Evolutionary conservation across 2,329 filamentous ascomycete genomes (phyloP).

Genomic region (Lojkania enalia): DNA sequence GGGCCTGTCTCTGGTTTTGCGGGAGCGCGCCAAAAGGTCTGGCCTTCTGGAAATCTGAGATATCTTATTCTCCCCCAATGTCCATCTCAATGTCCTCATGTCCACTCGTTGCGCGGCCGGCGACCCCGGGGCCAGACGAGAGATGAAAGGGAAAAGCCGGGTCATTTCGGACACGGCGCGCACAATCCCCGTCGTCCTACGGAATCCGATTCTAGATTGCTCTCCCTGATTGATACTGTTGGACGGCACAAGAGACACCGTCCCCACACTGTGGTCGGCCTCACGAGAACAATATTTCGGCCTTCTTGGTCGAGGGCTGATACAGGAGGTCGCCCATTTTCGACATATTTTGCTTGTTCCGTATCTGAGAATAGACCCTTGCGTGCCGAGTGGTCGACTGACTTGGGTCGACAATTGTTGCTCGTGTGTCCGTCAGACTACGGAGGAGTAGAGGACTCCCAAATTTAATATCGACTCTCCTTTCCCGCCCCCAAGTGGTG

Average conservation of each 20-base stretch:
- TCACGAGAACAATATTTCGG: conserved; percentile 17
- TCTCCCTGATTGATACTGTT: conserved; percentile 31
- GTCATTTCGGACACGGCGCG: conserved; percentile 18
- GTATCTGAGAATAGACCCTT: conserved; percentile 17
- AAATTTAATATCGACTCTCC: conserved; percentile 27
- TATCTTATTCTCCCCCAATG: conserved; percentile 10
- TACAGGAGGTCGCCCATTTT: conserved; percentile 10
- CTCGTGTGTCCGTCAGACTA: no score
- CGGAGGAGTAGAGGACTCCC: no score
- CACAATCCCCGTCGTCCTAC: conserved; percentile 18
- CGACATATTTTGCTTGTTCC: conserved; percentile 12
- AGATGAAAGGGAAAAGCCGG: conserved; percentile 5
- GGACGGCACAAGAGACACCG: conserved; percentile 35
- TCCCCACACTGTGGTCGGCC: conserved; percentile 32
- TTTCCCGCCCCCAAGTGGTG: conserved; percentile 27
- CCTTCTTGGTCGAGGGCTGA: conserved; percentile 17
- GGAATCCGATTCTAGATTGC: conserved; percentile 38
- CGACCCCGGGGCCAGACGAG: conserved; percentile 1
- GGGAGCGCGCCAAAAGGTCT: conserved; percentile 11
- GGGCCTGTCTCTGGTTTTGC: conserved; percentile 9
- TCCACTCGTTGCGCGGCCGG: conserved; percentile 2
- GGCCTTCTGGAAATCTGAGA: conserved; percentile 21
- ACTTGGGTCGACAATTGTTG: conserved; percentile 1
- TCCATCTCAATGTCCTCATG: conserved; percentile 7
- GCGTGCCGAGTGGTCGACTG: conserved; percentile 3